A percentile compares a stretch with the other conserved stretches of the same genome.
phyloP scores from a whole-genome alignment of 192 early-diverging fungal species.

The Entophlyctis helioformis region DNA sequence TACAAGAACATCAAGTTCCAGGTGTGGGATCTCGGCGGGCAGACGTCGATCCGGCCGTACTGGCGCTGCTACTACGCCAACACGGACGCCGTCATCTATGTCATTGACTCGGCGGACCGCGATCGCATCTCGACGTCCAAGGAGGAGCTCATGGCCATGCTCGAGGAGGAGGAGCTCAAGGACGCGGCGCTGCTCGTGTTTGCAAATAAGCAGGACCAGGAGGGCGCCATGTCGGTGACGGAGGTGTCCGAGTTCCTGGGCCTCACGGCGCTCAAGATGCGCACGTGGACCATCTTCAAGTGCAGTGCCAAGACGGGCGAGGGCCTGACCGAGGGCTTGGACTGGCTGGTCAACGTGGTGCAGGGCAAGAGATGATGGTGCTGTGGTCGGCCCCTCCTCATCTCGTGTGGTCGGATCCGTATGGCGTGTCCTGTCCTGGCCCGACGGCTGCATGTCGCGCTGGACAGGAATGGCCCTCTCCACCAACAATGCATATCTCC shows the following conservation, averaged over 20 bases:
- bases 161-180: slow-evolving; percentile 88
- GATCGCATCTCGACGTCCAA: slow-evolving; percentile 78
- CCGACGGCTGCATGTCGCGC: too few species aligned
- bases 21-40: slow-evolving; percentile 94
- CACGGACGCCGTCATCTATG: slow-evolving; percentile 98
- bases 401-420: too few species aligned
- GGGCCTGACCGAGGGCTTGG: slow-evolving; percentile 82
- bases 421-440: too few species aligned
- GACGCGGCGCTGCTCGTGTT: slow-evolving; percentile 83
- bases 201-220: slow-evolving; percentile 99
- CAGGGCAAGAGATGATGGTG: slow-evolving; percentile 15
- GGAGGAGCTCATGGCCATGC: slow-evolving; percentile 86
- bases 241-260: slow-evolving; percentile 82
- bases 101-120: slow-evolving; percentile 86
- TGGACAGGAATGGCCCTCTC: too few species aligned
- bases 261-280: slow-evolving; percentile 68
- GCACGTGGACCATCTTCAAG: slow-evolving; percentile 90
- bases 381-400: too few species aligned
- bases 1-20: slow-evolving; percentile 99
- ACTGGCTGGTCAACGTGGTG: slow-evolving; percentile 63
- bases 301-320: slow-evolving; percentile 92
- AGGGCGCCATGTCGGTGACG: slow-evolving; percentile 77
- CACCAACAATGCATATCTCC: too few species aligned
- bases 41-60: slow-evolving; percentile 83
- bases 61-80: slow-evolving; percentile 99